Evolutionary conservation across 192 early-diverging fungal genomes (phyloP).

Genomic region (Cetraspora pellucida): DNA sequence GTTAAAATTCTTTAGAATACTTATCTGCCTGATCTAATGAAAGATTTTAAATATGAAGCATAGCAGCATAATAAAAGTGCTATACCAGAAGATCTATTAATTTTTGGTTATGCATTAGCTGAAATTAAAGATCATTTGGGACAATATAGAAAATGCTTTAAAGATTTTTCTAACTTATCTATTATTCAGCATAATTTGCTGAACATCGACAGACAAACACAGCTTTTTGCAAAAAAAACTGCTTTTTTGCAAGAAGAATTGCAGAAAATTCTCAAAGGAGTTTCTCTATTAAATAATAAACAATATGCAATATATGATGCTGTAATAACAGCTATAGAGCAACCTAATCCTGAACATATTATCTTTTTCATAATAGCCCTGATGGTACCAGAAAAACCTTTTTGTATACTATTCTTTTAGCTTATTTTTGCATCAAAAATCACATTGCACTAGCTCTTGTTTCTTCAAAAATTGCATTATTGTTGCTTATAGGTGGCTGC

Average conservation of each 20-base stretch:
- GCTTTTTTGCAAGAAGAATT: not conserved
- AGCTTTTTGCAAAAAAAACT: not conserved
- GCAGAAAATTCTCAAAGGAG: not conserved
- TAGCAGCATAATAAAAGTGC: not conserved
- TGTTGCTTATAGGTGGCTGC: slow-evolving; percentile 33
- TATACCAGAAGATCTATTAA: not conserved
- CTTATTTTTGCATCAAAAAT: not conserved
- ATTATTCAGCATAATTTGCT: not conserved
- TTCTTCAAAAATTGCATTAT: slow-evolving; percentile 38
- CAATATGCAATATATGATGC: slow-evolving; percentile 13
- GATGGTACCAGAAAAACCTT: slow-evolving; percentile 37
- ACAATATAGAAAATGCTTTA: not conserved
- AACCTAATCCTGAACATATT: not conserved
- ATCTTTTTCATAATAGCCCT: slow-evolving; percentile 34
- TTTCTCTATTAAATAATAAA: not conserved
- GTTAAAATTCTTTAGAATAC: not conserved
- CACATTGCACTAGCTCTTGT: slow-evolving; percentile 34
- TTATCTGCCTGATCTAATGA: slow-evolving; percentile 12
- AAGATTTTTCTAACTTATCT: not conserved
- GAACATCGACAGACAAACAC: not conserved
- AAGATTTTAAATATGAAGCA: slow-evolving; percentile 13
- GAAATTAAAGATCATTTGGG: not conserved
- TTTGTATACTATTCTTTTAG: slow-evolving; percentile 37
- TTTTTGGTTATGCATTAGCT: not conserved
- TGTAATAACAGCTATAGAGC: not conserved